Conservation (phyloP, 176 grass and related monocot species). For the Bolboschoenus planiculmis region DNA sequence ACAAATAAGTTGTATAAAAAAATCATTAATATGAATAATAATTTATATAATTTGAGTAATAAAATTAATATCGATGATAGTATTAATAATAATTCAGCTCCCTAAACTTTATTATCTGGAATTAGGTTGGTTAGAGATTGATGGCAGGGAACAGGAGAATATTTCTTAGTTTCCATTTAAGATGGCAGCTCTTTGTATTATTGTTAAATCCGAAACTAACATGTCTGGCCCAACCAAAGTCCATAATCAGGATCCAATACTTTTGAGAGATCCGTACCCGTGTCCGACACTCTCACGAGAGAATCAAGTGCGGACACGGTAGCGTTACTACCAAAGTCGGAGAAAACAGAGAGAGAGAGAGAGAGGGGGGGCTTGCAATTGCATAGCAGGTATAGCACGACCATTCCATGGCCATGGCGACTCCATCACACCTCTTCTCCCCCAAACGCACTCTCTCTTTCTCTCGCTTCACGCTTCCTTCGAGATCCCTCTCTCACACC, state of each 20-base stretch:
- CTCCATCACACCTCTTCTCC: neutral
- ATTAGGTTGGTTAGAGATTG: neutral
- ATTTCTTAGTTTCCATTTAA: too few species aligned
- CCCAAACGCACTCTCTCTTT: neutral
- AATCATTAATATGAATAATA: too few species aligned
- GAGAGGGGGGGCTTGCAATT: neutral
- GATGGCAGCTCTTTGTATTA: too few species aligned
- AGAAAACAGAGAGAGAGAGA: neutral
- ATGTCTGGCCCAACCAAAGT: neutral
- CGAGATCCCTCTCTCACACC: neutral
- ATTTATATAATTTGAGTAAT: too few species aligned
- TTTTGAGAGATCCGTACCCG: neutral
- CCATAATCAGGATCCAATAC: neutral
- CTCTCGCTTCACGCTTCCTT: neutral
- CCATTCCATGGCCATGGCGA: neutral
- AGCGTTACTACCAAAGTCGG: neutral
- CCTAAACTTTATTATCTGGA: neutral
- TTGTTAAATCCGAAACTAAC: neutral
- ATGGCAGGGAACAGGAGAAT: too few species aligned
- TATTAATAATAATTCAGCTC: too few species aligned
- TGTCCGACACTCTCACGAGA: neutral
- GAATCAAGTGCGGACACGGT: neutral
- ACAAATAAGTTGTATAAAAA: too few species aligned
- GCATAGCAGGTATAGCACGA: too few species aligned
- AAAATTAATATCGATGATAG: too few species aligned